These are phyloP conservation scores for Tephrocybe rancida DNA, from an alignment of 768 basidiomycete species.

Conservation along the genomic window DNA sequence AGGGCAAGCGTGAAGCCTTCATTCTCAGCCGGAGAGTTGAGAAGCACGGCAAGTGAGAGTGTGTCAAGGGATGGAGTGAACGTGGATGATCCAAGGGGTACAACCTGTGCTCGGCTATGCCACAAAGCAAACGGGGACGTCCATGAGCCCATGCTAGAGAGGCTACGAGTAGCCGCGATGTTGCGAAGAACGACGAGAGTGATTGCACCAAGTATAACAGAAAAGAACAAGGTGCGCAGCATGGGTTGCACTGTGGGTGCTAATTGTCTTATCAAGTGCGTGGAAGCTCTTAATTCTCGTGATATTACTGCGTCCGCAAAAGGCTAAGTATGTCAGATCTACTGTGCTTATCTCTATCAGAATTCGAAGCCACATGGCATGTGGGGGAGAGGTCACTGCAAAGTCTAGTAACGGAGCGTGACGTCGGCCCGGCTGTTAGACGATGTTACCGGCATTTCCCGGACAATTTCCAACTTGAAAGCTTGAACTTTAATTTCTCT, in stretches of 20 bases:
- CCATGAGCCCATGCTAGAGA: slow-evolving; percentile 13
- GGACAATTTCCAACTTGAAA: no score
- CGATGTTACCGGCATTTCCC: no score
- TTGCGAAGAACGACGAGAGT: slow-evolving; percentile 8
- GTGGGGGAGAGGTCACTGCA: no score
- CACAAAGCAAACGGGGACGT: slow-evolving; percentile 27
- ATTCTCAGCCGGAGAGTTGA: slow-evolving; percentile 33
- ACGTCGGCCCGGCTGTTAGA: no score
- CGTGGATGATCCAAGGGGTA: background rate
- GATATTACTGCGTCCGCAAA: no score
- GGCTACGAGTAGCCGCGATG: background rate
- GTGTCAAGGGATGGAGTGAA: slow-evolving; percentile 20
- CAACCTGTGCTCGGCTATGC: slow-evolving; percentile 26
- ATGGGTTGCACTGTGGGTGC: no score
- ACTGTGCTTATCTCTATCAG: background rate
- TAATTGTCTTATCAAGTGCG: background rate
- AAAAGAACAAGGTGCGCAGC: slow-evolving; percentile 8
- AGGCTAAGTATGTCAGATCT: no score
- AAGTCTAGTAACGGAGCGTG: no score
- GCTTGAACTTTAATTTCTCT: no score
- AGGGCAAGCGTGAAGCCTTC: slow-evolving; percentile 39
- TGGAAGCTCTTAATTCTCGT: background rate
- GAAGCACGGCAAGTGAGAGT: slow-evolving; percentile 29
- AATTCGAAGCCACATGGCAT: background rate
- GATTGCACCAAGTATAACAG: slow-evolving; percentile 4